phyloP scores from a whole-genome alignment of 108 stramenopile genomes.

The Cyclotella sp. region DNA sequence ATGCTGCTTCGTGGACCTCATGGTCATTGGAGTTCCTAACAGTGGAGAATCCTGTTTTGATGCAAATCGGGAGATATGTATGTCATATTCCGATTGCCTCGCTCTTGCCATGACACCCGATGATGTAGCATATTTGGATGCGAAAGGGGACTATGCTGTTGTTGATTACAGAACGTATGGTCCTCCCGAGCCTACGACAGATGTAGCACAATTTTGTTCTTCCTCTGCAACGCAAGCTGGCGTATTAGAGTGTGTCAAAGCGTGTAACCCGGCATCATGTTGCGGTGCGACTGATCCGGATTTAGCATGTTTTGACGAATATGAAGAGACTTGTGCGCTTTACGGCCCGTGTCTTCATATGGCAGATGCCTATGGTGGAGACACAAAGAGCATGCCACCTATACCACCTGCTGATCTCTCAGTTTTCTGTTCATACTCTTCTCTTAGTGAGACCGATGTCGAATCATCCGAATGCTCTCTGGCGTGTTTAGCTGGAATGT shows the following conservation, averaged over 20 bases:
- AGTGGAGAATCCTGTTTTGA: background rate
- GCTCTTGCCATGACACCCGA: background rate
- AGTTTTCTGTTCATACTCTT: conserved; percentile 11
- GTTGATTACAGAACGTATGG: background rate
- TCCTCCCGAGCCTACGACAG: background rate
- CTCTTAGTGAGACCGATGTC: background rate
- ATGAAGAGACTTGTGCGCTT: conserved; percentile 14
- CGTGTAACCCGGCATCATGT: conserved; percentile 17
- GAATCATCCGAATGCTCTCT: conserved; percentile 7
- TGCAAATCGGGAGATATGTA: background rate
- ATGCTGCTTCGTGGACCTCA: conserved; percentile 15
- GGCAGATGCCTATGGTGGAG: conserved; percentile 6
- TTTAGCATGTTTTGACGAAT: conserved; percentile 13
- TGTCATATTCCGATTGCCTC: conserved; percentile 12
- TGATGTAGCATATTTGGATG: conserved; percentile 5
- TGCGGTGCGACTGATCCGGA: conserved; percentile 17
- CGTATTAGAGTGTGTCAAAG: conserved; percentile 8
- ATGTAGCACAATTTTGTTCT: conserved; percentile 8
- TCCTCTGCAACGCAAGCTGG: background rate
- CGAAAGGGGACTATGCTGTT: background rate
- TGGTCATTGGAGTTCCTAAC: background rate
- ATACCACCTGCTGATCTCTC: conserved; percentile 10
- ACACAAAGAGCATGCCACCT: conserved; percentile 12
- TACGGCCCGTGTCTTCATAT: conserved; percentile 12
- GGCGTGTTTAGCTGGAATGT: conserved; percentile 19